Conservation (phyloP, 2,329 filamentous ascomycete species). For the Sclerotiophoma versabilis region DNA sequence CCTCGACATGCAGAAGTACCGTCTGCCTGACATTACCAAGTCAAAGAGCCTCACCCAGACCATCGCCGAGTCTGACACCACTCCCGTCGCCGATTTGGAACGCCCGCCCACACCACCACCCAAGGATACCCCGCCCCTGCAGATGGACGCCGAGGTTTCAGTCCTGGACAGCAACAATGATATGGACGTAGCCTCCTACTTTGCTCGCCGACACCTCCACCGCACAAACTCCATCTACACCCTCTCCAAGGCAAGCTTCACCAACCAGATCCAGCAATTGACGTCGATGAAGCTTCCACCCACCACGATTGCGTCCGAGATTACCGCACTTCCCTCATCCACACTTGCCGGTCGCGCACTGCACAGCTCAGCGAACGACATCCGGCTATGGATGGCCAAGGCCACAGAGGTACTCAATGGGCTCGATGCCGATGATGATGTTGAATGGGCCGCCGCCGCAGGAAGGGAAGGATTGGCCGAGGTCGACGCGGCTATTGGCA, state of each 20-base stretch:
- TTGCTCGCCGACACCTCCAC: slow-evolving; percentile 67
- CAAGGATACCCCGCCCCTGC: slow-evolving; percentile 61
- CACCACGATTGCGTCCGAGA: slow-evolving; percentile 81
- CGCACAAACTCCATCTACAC: slow-evolving; percentile 87
- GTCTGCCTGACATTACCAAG: slow-evolving; percentile 74
- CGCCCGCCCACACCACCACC: slow-evolving; percentile 49
- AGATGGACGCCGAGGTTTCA: slow-evolving; percentile 50
- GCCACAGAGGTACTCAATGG: slow-evolving; percentile 87
- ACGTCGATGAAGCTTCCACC: slow-evolving; percentile 90
- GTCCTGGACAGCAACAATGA: slow-evolving; percentile 47
- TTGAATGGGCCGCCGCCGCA: slow-evolving; percentile 93
- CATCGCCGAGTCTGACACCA: slow-evolving; percentile 32
- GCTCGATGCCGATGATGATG: slow-evolving; percentile 93
- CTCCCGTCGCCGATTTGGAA: slow-evolving; percentile 23
- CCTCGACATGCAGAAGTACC: slow-evolving; percentile 78
- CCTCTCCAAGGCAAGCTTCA: slow-evolving; percentile 88
- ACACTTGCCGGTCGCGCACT: slow-evolving; percentile 83
- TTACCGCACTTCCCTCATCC: slow-evolving; percentile 84
- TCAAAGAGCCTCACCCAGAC: slow-evolving; percentile 61
- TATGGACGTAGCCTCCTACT: slow-evolving; percentile 66
- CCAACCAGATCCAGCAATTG: slow-evolving; percentile 89
- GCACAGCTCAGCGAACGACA: slow-evolving; percentile 88
- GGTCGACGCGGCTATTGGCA: slow-evolving; percentile 73
- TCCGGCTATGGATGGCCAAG: slow-evolving; percentile 91
- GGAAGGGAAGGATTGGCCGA: slow-evolving; percentile 80